A percentile compares a stretch with the other conserved stretches of the same genome.
phyloP scores from a whole-genome alignment of 352 stramenopile species.

The Phytophthora niederhauseri region DNA sequence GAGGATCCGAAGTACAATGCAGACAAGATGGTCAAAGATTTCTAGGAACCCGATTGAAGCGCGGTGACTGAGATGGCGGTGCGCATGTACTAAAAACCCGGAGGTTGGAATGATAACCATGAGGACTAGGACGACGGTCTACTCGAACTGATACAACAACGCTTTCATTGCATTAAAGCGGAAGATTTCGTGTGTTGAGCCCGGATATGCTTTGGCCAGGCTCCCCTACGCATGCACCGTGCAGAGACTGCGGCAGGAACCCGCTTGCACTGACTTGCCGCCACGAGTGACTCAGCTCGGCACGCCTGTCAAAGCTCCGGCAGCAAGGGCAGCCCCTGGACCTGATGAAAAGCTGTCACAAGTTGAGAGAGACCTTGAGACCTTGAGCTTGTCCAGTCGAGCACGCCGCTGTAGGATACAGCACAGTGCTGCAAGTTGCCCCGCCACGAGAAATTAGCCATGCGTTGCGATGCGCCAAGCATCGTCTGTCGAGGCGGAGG shows the following conservation, averaged over 20 bases:
- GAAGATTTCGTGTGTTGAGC: neutral
- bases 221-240: neutral
- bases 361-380: constrained; percentile 17
- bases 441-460: constrained; percentile 21
- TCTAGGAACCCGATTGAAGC: constrained; percentile 2
- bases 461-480: constrained; percentile 4
- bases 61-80: neutral
- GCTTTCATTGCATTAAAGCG: no score
- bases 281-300: constrained; percentile 9
- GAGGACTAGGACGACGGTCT: no score
- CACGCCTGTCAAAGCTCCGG: neutral
- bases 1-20: constrained; percentile 13
- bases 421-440: neutral
- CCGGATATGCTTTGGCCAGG: neutral
- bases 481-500: constrained; percentile 24
- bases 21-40: constrained; percentile 1
- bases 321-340: neutral
- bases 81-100: neutral
- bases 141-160: no score
- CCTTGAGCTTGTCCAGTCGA: constrained; percentile 3
- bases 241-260: neutral
- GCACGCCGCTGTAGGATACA: constrained; percentile 24
- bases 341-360: neutral
- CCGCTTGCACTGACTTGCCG: neutral
- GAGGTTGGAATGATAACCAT: neutral